phyloP scores from a whole-genome alignment of 371 early-diverging fungal species.

The Rhizomucor pusillus region DNA sequence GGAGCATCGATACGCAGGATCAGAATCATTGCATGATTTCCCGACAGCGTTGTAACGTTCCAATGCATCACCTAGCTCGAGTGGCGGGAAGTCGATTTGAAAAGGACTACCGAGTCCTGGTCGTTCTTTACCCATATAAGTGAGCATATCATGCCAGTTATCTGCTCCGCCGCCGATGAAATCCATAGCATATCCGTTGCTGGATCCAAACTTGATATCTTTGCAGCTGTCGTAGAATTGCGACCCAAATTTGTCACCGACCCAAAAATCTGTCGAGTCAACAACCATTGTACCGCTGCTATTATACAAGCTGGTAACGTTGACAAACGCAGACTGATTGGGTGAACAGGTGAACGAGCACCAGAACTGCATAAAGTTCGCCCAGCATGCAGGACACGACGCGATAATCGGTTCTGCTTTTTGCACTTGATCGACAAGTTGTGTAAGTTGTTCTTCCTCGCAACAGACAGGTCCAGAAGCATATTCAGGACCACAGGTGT shows the following conservation, averaged over 20 bases:
- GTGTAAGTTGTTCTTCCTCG: conserved; percentile 54
- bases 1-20: conserved; percentile 59
- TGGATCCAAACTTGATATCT: conserved; percentile 70
- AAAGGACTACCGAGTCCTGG: conserved; percentile 67
- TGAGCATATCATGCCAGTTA: conserved; percentile 64
- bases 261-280: conserved; percentile 56
- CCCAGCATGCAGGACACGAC: conserved; percentile 79
- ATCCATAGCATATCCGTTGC: conserved; percentile 73
- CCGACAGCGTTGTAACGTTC: conserved; percentile 41
- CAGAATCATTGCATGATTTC: conserved; percentile 58
- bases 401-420: conserved; percentile 58
- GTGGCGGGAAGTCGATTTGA: conserved; percentile 63
- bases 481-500: conserved; percentile 59
- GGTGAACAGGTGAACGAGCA: conserved; percentile 75
- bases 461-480: conserved; percentile 62
- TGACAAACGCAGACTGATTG: conserved; percentile 69
- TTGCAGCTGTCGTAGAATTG: conserved; percentile 75
- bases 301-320: conserved; percentile 47
- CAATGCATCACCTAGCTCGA: conserved; percentile 22
- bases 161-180: conserved; percentile 75
- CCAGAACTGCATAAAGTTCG: conserved; percentile 70
- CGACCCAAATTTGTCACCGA: conserved; percentile 55
- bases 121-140: conserved; percentile 63
- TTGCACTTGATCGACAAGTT: conserved; percentile 50
- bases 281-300: conserved; percentile 39